Conservation (phyloP, 2,329 filamentous ascomycete genomes). For the Stylonectria norvegica region DNA sequence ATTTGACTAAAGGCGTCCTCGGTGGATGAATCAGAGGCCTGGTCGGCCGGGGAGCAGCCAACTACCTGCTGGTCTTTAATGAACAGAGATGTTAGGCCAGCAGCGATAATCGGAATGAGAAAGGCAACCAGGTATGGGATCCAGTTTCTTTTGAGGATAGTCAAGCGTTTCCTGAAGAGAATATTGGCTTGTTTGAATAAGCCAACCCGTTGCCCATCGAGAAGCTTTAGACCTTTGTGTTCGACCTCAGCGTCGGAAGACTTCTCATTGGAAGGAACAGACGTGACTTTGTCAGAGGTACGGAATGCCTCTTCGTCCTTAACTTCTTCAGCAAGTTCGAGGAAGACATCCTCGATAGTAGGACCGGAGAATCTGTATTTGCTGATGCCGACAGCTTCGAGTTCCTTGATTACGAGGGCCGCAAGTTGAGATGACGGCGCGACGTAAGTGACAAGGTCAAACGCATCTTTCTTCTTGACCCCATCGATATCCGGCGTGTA, state of each 20-base stretch:
- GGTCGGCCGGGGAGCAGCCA: constrained; percentile 50
- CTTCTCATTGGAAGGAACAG: constrained; percentile 21
- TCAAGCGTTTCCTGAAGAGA: constrained; percentile 73
- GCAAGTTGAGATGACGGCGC: constrained; percentile 68
- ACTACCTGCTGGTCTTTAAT: constrained; percentile 54
- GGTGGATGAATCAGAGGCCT: constrained; percentile 40
- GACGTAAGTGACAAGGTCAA: constrained; percentile 71
- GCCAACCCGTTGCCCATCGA: constrained; percentile 66
- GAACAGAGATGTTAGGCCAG: constrained; percentile 75
- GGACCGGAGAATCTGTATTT: constrained; percentile 86
- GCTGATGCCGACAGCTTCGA: constrained; percentile 64
- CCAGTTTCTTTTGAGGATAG: constrained; percentile 74
- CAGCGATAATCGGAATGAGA: constrained; percentile 73
- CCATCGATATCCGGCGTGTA: constrained; percentile 52
- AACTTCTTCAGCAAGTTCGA: constrained; percentile 80
- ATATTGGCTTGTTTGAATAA: constrained; percentile 69
- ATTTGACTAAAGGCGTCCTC: constrained; percentile 39
- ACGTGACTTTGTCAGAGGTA: constrained; percentile 16
- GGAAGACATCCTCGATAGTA: constrained; percentile 89
- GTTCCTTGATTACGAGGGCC: constrained; percentile 63
- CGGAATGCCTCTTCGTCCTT: constrained; percentile 46
- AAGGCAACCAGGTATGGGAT: constrained; percentile 73
- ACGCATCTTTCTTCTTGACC: constrained; percentile 55
- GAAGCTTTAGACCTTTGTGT: constrained; percentile 49
- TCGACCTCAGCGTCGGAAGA: constrained; percentile 24